A percentile compares a stretch with the other conserved stretches of the same genome.
These are phyloP conservation scores for Suillus ampliporus DNA, from an alignment of 768 basidiomycete genomes.

Conservation along the genomic window DNA sequence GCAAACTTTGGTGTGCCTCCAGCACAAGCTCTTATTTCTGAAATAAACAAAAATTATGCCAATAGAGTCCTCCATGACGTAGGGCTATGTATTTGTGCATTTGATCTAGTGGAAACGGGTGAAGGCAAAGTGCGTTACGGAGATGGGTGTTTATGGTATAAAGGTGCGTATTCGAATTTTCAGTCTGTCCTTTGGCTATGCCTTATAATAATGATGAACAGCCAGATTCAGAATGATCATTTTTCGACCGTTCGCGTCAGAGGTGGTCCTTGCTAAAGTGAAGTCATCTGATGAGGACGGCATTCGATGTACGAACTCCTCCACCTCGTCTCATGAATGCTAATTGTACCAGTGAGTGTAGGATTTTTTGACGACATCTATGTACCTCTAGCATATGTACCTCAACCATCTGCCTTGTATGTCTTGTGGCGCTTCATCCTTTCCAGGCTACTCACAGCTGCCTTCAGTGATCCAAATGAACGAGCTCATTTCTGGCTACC, in stretches of 20 bases:
- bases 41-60: conserved; percentile 95
- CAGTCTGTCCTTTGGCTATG: not conserved
- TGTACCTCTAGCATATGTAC: conserved; percentile 78
- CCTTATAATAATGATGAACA: conserved; percentile 35
- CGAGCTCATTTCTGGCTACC: conserved; percentile 87
- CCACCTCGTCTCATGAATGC: not conserved
- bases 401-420: conserved; percentile 81
- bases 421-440: conserved; percentile 27
- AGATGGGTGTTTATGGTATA: conserved; percentile 95
- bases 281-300: conserved; percentile 86
- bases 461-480: conserved; percentile 75
- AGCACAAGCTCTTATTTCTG: conserved; percentile 80
- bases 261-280: conserved; percentile 89
- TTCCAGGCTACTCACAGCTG: conserved; percentile 4
- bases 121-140: conserved; percentile 95
- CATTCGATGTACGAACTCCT: conserved; percentile 68
- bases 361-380: conserved; percentile 97
- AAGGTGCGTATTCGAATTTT: conserved; percentile 56
- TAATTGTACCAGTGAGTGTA: conserved; percentile 63
- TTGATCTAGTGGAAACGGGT: conserved; percentile 83
- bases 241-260: conserved; percentile 89
- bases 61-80: conserved; percentile 91
- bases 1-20: conserved; percentile 81
- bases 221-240: conserved; percentile 90
- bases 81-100: conserved; percentile 89